Evolutionary conservation across 495 filamentous ascomycete species (phyloP).

Genomic region (Aspergillus incahuasiensis): DNA sequence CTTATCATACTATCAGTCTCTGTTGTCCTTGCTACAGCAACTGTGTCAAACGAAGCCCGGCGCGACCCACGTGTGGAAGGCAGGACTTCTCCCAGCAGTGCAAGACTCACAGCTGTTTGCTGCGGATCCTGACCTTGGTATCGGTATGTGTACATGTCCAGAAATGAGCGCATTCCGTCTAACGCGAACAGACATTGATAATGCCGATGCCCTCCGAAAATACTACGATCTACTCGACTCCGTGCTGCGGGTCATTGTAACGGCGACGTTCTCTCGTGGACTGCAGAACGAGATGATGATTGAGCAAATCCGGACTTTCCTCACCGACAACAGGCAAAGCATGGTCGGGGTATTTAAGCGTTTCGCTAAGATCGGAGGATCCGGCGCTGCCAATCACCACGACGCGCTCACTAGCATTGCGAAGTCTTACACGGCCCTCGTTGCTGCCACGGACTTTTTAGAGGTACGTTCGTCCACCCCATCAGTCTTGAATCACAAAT

Average conservation of each 20-base stretch:
- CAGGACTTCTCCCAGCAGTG: slow-evolving; percentile 81
- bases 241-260: slow-evolving; percentile 76
- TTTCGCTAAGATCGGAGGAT: slow-evolving; percentile 70
- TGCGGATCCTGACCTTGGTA: slow-evolving; percentile 88
- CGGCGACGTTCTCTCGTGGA: slow-evolving; percentile 72
- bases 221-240: slow-evolving; percentile 80
- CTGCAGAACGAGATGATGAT: slow-evolving; percentile 72
- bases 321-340: slow-evolving; percentile 70
- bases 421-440: slow-evolving; percentile 56
- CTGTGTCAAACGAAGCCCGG: slow-evolving; percentile 75
- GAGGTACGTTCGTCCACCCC: slow-evolving; percentile 42
- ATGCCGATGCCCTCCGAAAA: slow-evolving; percentile 64
- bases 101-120: slow-evolving; percentile 75
- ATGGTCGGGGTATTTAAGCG: slow-evolving; percentile 90
- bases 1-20: slow-evolving; percentile 65
- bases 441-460: slow-evolving; percentile 56
- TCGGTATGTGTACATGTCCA: slow-evolving; percentile 49
- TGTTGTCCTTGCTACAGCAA: slow-evolving; percentile 77
- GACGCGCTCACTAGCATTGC: slow-evolving; percentile 48
- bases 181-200: slow-evolving; percentile 52
- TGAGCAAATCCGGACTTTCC: slow-evolving; percentile 67
- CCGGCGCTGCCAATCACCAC: slow-evolving; percentile 33
- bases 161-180: slow-evolving; percentile 2
- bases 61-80: slow-evolving; percentile 74
- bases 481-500: neutral